Conservation (phyloP, 257 asterid species). For the Nemophila menziesii region DNA sequence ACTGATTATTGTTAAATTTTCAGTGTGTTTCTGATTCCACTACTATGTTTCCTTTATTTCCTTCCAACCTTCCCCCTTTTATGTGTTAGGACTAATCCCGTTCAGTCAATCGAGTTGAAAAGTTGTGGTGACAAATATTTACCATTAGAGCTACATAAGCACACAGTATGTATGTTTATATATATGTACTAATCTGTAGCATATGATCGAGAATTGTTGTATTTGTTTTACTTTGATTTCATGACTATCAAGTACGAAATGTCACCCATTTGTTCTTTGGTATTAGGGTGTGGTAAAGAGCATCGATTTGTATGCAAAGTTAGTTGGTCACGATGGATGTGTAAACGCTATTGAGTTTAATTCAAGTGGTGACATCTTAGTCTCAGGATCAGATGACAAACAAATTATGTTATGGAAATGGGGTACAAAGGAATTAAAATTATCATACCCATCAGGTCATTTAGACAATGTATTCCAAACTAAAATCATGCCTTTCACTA, state of each 20-base stretch:
- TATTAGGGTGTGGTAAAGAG: constrained; percentile 39
- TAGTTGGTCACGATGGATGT: constrained; percentile 63
- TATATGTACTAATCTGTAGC: not conserved
- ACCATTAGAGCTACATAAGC: no score
- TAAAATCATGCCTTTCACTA: constrained; percentile 58
- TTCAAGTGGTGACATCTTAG: constrained; percentile 53
- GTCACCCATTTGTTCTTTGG: not conserved
- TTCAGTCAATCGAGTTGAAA: no score
- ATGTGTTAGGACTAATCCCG: no score
- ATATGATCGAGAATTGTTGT: no score
- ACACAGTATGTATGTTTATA: no score
- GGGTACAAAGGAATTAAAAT: constrained; percentile 33
- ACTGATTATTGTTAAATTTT: no score
- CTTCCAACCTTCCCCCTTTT: no score
- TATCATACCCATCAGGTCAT: constrained; percentile 71
- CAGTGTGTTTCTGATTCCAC: no score
- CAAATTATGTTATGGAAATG: constrained; percentile 72
- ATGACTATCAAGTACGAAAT: no score
- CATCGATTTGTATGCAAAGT: constrained; percentile 45
- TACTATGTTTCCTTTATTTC: no score
- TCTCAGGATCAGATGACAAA: constrained; percentile 73
- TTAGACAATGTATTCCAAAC: constrained; percentile 60
- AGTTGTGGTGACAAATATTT: no score
- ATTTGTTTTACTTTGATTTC: no score
- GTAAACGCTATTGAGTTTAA: constrained; percentile 67